These are phyloP conservation scores for Fraxinus ornus DNA, from an alignment of 305 asterid species.

Conservation along the genomic window DNA sequence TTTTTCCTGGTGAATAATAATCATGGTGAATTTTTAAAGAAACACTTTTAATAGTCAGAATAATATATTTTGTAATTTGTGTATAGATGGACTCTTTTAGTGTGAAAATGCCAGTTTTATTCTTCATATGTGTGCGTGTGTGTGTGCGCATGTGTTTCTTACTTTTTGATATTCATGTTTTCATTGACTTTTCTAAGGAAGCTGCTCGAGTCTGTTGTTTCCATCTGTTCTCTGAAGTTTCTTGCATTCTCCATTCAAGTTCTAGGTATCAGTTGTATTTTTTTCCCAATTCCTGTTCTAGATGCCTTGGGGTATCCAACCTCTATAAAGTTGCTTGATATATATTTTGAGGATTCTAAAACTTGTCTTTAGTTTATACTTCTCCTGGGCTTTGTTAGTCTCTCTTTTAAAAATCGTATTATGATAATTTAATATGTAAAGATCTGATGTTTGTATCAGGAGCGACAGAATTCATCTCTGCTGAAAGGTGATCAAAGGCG, in stretches of 20 bases:
- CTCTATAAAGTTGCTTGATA: background rate
- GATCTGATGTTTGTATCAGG: conserved; percentile 44
- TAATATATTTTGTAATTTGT: background rate
- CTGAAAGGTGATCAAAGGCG: conserved; percentile 54
- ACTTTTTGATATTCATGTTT: background rate
- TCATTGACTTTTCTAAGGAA: background rate
- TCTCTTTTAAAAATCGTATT: background rate
- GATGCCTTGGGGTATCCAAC: background rate
- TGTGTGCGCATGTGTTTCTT: background rate
- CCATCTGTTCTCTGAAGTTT: background rate
- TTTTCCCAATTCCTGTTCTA: background rate
- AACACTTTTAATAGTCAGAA: background rate
- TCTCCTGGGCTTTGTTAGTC: background rate
- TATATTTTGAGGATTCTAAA: conserved; percentile 8
- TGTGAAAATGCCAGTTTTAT: background rate
- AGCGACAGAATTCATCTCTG: conserved; percentile 63
- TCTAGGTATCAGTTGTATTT: background rate
- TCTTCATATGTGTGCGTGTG: background rate
- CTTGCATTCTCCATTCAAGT: background rate
- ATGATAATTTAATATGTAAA: background rate
- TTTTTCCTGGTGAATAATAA: background rate
- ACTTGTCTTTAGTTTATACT: background rate
- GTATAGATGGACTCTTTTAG: background rate
- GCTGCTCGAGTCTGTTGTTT: background rate
- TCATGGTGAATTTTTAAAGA: background rate